Evolutionary conservation across 805 yeast species (phyloP), one percentile per base, ranked within the genome.

Genomic region (Hanseniaspora guilliermondii): DNA sequence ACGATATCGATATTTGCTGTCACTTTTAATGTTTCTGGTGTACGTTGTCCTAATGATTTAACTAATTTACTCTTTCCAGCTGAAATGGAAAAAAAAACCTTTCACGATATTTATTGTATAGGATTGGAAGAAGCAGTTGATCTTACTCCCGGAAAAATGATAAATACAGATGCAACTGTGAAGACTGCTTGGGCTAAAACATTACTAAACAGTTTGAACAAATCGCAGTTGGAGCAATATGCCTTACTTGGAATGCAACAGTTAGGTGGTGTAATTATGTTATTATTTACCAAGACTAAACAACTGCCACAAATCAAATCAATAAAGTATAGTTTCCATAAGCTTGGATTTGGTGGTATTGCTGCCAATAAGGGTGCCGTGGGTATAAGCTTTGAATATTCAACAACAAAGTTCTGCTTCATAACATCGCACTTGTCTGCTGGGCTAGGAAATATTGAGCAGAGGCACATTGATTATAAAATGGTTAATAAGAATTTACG

Each of bases 301-400:
- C 76, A 78, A 55, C 62, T 76, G 4, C 69, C 73, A 11, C 71
- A 75, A 48, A 75, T 88, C 35, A 74, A 78, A 41, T 76, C 79
- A 48, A 73, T 88, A 27, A 85, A 81, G 60, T 81, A 89, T 1
- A 76, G 83, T 36, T 77, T 81, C 38, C 89, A 87, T 60, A 91
- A 91, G 62, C 89, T 97, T 0, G 98, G 98, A 0, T 75, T 91
- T 49, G 95, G 96, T 33, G 98, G 98, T 6, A 81, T 88, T 68
- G 82, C 94, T 55, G 83, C 78, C 0, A 82, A 81, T 61, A 82
- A 87, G 65, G 96, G 96, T 4, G 95, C 86, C 2, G 78, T 85
- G 44, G 82, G 85, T 0, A 78, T 84, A 2, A 76, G 89, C 58
- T 74, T 87, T 62, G 70, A 75, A 24, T 76, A 82, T 56, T 79